Conservation (phyloP, 2,329 filamentous ascomycete species). For the Cytospora paraplurivora region DNA sequence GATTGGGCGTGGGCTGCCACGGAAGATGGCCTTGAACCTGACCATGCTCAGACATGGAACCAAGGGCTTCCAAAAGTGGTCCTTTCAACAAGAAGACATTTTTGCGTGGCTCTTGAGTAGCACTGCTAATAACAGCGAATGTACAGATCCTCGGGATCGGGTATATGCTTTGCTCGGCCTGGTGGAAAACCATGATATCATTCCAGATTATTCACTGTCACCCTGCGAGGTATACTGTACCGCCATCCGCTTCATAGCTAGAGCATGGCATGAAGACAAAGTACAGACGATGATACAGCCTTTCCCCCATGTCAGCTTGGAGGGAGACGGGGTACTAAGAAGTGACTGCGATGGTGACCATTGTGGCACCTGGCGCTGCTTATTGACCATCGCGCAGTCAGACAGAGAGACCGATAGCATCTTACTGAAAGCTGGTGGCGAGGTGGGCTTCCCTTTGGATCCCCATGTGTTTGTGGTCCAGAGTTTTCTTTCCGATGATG, state of each 20-base stretch:
- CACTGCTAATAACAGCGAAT: not conserved
- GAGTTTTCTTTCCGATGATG: not conserved
- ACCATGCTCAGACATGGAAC: not conserved
- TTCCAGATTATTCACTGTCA: not conserved
- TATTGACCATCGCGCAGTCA: not conserved
- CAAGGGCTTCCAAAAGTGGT: not conserved
- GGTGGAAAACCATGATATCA: not conserved
- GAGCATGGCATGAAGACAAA: not conserved
- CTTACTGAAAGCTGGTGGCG: too few species aligned
- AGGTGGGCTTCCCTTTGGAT: too few species aligned
- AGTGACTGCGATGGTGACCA: not conserved
- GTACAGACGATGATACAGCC: not conserved
- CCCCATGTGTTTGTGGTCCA: not conserved
- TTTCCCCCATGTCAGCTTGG: too few species aligned
- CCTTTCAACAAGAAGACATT: not conserved
- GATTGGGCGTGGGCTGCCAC: too few species aligned
- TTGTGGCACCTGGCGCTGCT: not conserved
- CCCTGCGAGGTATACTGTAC: not conserved
- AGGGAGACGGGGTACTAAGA: not conserved
- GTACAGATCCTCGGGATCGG: not conserved
- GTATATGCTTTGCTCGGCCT: not conserved
- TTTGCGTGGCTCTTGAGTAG: not conserved
- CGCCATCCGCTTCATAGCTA: not conserved
- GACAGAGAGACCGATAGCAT: not conserved
- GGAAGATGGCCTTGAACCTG: not conserved